Conservation (phyloP, 345 rosid species). For the Ceriops zippeliana region DNA sequence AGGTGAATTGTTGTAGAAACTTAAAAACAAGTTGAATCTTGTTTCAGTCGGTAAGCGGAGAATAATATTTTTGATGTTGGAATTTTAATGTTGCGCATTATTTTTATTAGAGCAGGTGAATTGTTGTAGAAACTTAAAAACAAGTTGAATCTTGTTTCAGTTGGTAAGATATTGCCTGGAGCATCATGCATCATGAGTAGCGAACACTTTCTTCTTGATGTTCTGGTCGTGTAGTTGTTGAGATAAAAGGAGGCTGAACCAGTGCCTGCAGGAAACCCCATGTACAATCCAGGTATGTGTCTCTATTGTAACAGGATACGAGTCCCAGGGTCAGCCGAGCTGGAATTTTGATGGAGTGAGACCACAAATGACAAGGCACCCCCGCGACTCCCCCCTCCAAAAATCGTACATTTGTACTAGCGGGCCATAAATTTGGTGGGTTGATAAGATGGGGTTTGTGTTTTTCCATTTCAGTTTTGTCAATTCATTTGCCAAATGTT, state of each 20-base stretch:
- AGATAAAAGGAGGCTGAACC: slow-evolving; percentile 94
- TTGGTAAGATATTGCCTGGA: slow-evolving; percentile 97
- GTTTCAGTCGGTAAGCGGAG: slow-evolving; percentile 64
- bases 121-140: background rate
- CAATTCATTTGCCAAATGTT: too few species aligned
- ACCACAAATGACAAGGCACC: too few species aligned
- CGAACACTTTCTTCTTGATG: slow-evolving; percentile 93
- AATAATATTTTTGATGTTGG: too few species aligned
- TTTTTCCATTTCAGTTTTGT: slow-evolving; percentile 12
- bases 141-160: slow-evolving; percentile 28
- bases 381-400: background rate
- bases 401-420: too few species aligned
- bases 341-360: background rate
- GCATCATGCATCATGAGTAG: slow-evolving; percentile 92
- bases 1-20: too few species aligned
- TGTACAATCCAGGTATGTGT: slow-evolving; percentile 83
- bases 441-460: background rate
- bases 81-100: background rate
- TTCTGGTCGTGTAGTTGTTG: slow-evolving; percentile 94
- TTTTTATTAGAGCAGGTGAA: too few species aligned
- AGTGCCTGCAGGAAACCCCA: slow-evolving; percentile 65
- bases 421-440: background rate
- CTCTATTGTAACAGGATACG: slow-evolving; percentile 34
- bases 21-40: background rate
- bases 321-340: slow-evolving; percentile 21